These are phyloP conservation scores for Tetradesmus lagerheimii DNA, from an alignment of 139 green algal species.

Conservation along the genomic window DNA sequence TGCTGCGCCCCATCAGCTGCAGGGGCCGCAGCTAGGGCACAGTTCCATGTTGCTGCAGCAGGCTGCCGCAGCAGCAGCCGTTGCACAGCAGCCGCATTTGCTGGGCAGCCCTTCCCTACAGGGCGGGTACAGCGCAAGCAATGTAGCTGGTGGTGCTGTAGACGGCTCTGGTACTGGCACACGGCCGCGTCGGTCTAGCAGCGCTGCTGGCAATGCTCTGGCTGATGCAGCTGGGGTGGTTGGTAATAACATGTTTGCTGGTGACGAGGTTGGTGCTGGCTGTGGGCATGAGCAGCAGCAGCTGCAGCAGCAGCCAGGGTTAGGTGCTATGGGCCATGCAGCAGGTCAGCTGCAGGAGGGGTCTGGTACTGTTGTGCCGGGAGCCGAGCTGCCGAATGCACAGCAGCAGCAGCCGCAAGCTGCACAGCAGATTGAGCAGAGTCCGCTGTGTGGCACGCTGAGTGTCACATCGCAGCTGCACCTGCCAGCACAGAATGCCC, in stretches of 20 bases:
- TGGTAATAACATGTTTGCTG: neutral
- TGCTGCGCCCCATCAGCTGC: neutral
- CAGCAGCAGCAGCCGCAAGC: neutral
- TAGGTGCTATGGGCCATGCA: neutral
- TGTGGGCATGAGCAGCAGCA: neutral
- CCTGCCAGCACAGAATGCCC: neutral
- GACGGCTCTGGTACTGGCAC: neutral
- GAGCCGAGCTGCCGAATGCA: neutral
- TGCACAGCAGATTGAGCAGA: slow-evolving; percentile 1
- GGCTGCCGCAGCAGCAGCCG: neutral
- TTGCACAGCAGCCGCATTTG: slow-evolving; percentile 8
- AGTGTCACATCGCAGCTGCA: slow-evolving; percentile 44
- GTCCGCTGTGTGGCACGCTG: neutral
- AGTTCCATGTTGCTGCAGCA: neutral
- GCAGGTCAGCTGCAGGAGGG: neutral
- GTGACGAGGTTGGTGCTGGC: neutral
- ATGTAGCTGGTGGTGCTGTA: neutral
- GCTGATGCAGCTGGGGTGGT: neutral
- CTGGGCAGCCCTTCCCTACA: slow-evolving; percentile 5
- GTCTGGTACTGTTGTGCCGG: neutral
- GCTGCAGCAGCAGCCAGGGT: neutral
- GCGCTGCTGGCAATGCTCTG: neutral
- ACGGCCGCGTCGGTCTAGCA: neutral
- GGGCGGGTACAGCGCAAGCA: slow-evolving; percentile 19
- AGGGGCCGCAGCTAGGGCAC: neutral